These are phyloP conservation scores for Wickerhamiella qilinensis DNA, from an alignment of 805 yeast genomes.

Conservation along the genomic window DNA sequence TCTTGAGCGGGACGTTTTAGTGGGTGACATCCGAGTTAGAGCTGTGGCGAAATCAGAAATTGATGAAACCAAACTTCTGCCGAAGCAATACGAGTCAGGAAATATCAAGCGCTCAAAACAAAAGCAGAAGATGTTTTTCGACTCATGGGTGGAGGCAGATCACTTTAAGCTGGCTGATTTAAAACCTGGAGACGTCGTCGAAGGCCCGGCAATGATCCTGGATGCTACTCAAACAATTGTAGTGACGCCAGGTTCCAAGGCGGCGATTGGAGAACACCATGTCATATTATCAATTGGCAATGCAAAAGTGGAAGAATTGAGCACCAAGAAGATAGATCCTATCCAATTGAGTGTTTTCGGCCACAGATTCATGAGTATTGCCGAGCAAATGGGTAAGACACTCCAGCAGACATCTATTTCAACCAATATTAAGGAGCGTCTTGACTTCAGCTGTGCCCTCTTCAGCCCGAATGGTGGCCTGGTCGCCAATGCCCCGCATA, in stretches of 20 bases:
- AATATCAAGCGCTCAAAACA: not conserved
- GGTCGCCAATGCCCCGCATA: conserved; percentile 78
- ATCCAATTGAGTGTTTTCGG: conserved; percentile 61
- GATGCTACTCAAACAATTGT: conserved; percentile 73
- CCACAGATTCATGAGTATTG: conserved; percentile 78
- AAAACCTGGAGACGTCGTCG: conserved; percentile 33
- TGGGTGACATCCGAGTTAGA: conserved; percentile 61
- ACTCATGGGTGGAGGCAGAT: conserved; percentile 34
- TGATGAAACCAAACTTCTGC: conserved; percentile 1
- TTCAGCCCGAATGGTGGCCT: conserved; percentile 63
- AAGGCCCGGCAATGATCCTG: conserved; percentile 63
- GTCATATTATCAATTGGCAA: conserved; percentile 30
- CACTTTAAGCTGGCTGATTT: conserved; percentile 41
- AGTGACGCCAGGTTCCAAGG: conserved; percentile 44
- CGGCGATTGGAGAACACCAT: conserved; percentile 43
- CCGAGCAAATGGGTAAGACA: conserved; percentile 78
- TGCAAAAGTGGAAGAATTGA: conserved; percentile 3
- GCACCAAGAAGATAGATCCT: conserved; percentile 37
- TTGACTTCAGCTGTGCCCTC: conserved; percentile 74
- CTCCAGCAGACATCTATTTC: conserved; percentile 66
- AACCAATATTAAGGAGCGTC: conserved; percentile 67
- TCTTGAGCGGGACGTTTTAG: conserved; percentile 40
- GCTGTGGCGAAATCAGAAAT: conserved; percentile 42
- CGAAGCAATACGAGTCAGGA: not conserved
- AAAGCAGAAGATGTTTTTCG: conserved; percentile 41